Base-by-base conservation (phyloP, 228 moss, liverwort and hornwort species). In the Sphagnum magellanicum region DNA sequence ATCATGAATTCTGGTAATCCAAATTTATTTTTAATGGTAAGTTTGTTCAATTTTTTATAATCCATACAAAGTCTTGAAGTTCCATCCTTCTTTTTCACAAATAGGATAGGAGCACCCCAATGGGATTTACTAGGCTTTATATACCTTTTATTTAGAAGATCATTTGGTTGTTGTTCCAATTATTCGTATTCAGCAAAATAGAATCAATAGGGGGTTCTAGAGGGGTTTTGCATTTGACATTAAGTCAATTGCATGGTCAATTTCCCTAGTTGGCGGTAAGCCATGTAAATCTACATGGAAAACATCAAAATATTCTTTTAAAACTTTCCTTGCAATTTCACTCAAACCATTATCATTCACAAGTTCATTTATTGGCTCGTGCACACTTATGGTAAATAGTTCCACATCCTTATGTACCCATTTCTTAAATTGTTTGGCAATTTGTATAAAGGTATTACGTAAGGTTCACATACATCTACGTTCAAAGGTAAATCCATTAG, bases 221-320 rank as follows among this genome's bases (percentile, higher is more conserved):
- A 48, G 0, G 16, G 67, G 67, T 16, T 49, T 51, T 4, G 5
- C 50, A 13, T 52, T 50, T 8, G 67, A 15, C 10, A 67, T 5
- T 13, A 67, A 13, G 0, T 67, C 5, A 16, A 67, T 67, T 4
- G 5, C 67, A 51, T 67, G 67, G 50, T 67, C 67, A 13, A 67
- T 50, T n/a, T 67, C 65, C 13, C 4, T 32, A 6, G 1, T 49
- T 5, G 65, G 65, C 3, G 65, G 65, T 13, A 66, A 12, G 13
- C 65, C 48, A 48, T 3, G 4, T 32, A 66, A 48, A 3, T 66
- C 1, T 66, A 55, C 53, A 55, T 7, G 53, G 12, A 55, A 55
- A 7, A 55, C 53, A 55, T 55, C 1, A 55, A 0, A 7, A 55
- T 55, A 55, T 0, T 55, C 53, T 7, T 55, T 0, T 12, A 55